Conservation (phyloP, 2,329 filamentous ascomycete species). For the Byssoonygena ceratinophila region DNA sequence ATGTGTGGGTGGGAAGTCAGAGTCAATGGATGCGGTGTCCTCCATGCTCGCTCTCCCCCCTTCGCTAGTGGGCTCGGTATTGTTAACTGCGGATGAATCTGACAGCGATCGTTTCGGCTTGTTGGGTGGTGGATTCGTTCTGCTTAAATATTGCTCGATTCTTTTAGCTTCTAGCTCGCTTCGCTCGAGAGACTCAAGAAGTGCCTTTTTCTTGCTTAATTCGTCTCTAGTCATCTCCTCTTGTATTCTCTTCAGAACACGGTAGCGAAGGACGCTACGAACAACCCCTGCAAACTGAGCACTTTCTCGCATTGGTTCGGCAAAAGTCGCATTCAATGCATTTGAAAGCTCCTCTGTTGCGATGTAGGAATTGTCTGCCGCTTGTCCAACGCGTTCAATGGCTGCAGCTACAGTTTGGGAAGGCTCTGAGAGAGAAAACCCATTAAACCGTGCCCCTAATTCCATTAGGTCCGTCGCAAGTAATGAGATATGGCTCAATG, state of each 20-base stretch:
- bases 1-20: constrained; percentile 86
- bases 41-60: constrained; percentile 52
- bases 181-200: constrained; percentile 80
- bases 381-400: constrained; percentile 89
- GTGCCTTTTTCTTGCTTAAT: constrained; percentile 68
- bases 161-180: constrained; percentile 88
- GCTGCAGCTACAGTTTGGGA: constrained; percentile 79
- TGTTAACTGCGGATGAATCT: constrained; percentile 40
- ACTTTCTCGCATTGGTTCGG: constrained; percentile 95
- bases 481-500: constrained; percentile 71
- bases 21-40: constrained; percentile 84
- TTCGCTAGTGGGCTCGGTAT: constrained; percentile 32
- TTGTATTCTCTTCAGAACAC: constrained; percentile 87
- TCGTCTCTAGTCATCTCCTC: constrained; percentile 96
- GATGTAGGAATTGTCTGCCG: constrained; percentile 90
- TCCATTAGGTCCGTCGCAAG: constrained; percentile 83
- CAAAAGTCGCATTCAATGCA: constrained; percentile 82
- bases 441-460: constrained; percentile 90
- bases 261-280: constrained; percentile 73
- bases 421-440: constrained; percentile 88
- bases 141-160: constrained; percentile 80
- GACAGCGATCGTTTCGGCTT: constrained; percentile 58
- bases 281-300: constrained; percentile 96
- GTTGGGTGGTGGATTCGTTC: constrained; percentile 44
- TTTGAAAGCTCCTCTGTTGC: constrained; percentile 84